Base-by-base conservation (phyloP, 805 yeast species). In the Kuraishia capsulata region DNA sequence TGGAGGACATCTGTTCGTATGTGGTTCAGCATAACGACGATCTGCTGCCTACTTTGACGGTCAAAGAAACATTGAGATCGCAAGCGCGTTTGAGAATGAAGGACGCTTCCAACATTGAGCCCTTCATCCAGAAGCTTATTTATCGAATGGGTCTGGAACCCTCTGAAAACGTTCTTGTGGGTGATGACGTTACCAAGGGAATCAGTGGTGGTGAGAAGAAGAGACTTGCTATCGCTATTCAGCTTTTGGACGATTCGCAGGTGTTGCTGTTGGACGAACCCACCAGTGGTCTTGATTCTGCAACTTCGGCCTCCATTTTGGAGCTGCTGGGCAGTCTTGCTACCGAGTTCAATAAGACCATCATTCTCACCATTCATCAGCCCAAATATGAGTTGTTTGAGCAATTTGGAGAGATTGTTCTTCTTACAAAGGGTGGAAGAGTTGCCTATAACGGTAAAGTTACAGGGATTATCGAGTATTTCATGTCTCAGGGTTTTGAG, bases 241-340 rank as follows among this genome's bases (percentile, higher is more conserved):
- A 83, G 51, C 60, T 83, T 24, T 57, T 83, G 37, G 73, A 74
- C 43, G 73, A 72, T 44, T 85, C 88, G 0, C 73, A 76, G 38
- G 64, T 83, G 20, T 52, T 83, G 24, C 65, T 83, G 33, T 56
- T 83, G 30, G 92, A 83, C 53, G 92, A 83, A 50, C 90, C 92
- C 2, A 83, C 90, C 1, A 81, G 89, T 5, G 92, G 92, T 1
- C 62, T 83, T 19, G 92, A 83, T 49, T 73, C 85, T 23, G 70
- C 79, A 37, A 80, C 88, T 0, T 77, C 89, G 0, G 67, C 69
- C 1, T 69, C 81, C 3, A 78, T 82, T 23, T 53, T 83, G 28
- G 55, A 61, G 16, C 69, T 82, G 26, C 61, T 83, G 43, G 62
- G 71, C 33, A 61, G 64, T 3, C 55, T 83, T 31, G 75, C 83